Conservation (phyloP, 1,284 basidiomycete genomes). For the Cutaneotrichosporon curvatum region DNA sequence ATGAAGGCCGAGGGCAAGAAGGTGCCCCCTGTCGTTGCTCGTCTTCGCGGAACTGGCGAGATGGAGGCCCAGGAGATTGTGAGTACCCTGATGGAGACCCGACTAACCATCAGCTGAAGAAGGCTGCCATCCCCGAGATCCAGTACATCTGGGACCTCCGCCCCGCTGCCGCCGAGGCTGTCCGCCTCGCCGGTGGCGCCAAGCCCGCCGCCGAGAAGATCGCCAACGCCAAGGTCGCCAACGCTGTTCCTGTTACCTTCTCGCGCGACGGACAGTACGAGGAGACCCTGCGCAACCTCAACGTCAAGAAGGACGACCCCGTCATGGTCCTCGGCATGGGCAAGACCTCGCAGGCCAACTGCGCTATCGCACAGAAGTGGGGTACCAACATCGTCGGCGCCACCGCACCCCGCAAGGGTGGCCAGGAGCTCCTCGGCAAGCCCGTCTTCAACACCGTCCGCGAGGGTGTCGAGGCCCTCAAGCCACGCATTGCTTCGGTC, state of each 20-base stretch:
- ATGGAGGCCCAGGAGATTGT: slow-evolving; percentile 19
- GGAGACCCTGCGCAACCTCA: slow-evolving; percentile 75
- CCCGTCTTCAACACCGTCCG: slow-evolving; percentile 83
- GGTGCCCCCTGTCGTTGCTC: slow-evolving; percentile 13
- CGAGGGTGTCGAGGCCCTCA: slow-evolving; percentile 54
- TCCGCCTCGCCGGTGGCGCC: slow-evolving; percentile 4
- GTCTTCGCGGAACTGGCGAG: slow-evolving; percentile 23
- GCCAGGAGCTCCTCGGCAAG: slow-evolving; percentile 77
- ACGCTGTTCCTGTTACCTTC: slow-evolving; percentile 5
- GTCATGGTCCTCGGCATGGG: slow-evolving; percentile 69
- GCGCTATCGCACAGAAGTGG: slow-evolving; percentile 39
- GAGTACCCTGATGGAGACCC: not conserved
- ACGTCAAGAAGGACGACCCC: slow-evolving; percentile 80
- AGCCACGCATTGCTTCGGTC: slow-evolving; percentile 15
- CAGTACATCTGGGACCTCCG: slow-evolving; percentile 17
- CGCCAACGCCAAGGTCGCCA: not conserved
- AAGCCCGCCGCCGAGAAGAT: not conserved
- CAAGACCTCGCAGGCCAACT: slow-evolving; percentile 18
- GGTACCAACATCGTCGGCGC: slow-evolving; percentile 95
- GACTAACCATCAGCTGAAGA: not conserved
- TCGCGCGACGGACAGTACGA: slow-evolving; percentile 49
- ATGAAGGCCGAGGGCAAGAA: slow-evolving; percentile 7
- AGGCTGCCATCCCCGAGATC: slow-evolving; percentile 10
- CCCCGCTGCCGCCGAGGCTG: slow-evolving; percentile 16
- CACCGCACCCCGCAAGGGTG: slow-evolving; percentile 89